phyloP scores from a whole-genome alignment of 2,329 filamentous ascomycete species.

The Trichoderma citrinoviride region DNA sequence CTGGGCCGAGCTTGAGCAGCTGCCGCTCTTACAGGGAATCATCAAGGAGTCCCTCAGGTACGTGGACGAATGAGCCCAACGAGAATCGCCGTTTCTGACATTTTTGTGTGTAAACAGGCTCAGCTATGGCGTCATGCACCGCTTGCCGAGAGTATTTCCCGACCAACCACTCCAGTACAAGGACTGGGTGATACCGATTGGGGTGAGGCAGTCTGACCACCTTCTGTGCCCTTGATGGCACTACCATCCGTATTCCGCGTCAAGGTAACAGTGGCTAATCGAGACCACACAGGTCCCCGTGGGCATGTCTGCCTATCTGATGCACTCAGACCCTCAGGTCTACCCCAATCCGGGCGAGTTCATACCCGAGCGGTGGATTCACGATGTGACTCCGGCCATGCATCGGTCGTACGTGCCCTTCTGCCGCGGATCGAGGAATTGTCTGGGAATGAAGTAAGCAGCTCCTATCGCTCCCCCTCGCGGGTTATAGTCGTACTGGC shows the following conservation, averaged over 20 bases:
- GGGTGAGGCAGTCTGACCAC: neutral
- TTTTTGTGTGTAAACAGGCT: neutral
- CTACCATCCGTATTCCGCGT: too few relatives aligned
- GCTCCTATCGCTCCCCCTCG: neutral
- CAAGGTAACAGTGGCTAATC: neutral
- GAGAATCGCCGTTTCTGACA: neutral
- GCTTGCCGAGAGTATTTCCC: slow-evolving; percentile 2
- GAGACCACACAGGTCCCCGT: neutral
- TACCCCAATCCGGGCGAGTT: slow-evolving; percentile 1
- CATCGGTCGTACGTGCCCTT: slow-evolving; percentile 1
- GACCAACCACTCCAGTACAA: slow-evolving; percentile 3
- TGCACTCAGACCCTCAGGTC: neutral
- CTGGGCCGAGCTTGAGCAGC: neutral
- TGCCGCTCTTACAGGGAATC: slow-evolving; percentile 2
- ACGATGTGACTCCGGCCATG: neutral
- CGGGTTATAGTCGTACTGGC: neutral
- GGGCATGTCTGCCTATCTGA: neutral
- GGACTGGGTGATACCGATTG: neutral
- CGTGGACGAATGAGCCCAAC: neutral
- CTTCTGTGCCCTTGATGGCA: neutral
- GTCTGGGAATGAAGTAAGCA: slow-evolving; percentile 1
- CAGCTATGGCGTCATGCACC: slow-evolving; percentile 11
- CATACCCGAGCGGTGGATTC: neutral
- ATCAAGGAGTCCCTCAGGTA: slow-evolving; percentile 5
- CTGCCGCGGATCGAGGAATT: neutral